Evolutionary conservation across 2,329 filamentous ascomycete species (phyloP).

Genomic region (Beauveria brongniartii): DNA sequence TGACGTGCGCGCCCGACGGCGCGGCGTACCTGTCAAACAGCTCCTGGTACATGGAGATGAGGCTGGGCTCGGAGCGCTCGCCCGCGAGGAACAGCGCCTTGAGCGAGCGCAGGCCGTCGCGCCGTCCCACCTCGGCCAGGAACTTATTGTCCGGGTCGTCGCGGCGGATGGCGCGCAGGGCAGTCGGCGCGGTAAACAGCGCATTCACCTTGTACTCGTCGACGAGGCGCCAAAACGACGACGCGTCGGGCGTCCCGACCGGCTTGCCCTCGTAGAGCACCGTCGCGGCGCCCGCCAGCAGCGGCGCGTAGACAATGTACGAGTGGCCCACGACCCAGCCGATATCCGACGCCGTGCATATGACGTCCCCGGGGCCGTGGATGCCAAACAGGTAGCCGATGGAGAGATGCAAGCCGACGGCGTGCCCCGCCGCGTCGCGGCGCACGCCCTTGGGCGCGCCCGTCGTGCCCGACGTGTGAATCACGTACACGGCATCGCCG

Average conservation of each 20-base stretch:
- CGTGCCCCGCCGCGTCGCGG: slow-evolving; percentile 76
- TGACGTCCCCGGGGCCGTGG: slow-evolving; percentile 72
- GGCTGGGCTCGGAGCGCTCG: slow-evolving; percentile 80
- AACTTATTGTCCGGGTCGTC: slow-evolving; percentile 70
- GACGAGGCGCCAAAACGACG: slow-evolving; percentile 80
- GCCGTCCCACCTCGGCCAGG: slow-evolving; percentile 54
- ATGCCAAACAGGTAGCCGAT: slow-evolving; percentile 79
- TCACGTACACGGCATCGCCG: slow-evolving; percentile 77
- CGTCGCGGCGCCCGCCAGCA: slow-evolving; percentile 77
- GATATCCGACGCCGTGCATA: slow-evolving; percentile 71
- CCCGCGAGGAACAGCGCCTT: slow-evolving; percentile 77
- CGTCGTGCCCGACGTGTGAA: slow-evolving; percentile 81
- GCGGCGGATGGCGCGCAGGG: slow-evolving; percentile 76
- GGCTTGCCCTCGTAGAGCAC: slow-evolving; percentile 93
- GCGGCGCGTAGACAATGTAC: slow-evolving; percentile 83
- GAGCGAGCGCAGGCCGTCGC: slow-evolving; percentile 64
- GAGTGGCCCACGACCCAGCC: slow-evolving; percentile 68
- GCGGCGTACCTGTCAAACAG: slow-evolving; percentile 61
- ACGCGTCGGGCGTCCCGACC: slow-evolving; percentile 77
- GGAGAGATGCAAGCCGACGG: slow-evolving; percentile 73
- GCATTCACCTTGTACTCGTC: slow-evolving; percentile 79
- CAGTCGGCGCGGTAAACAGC: slow-evolving; percentile 80
- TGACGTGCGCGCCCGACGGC: slow-evolving; percentile 41
- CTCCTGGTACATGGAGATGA: slow-evolving; percentile 72
- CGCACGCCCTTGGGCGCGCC: slow-evolving; percentile 77